Conservation (phyloP, 148 eudicot genomes). For the Pouteria glomerata region DNA sequence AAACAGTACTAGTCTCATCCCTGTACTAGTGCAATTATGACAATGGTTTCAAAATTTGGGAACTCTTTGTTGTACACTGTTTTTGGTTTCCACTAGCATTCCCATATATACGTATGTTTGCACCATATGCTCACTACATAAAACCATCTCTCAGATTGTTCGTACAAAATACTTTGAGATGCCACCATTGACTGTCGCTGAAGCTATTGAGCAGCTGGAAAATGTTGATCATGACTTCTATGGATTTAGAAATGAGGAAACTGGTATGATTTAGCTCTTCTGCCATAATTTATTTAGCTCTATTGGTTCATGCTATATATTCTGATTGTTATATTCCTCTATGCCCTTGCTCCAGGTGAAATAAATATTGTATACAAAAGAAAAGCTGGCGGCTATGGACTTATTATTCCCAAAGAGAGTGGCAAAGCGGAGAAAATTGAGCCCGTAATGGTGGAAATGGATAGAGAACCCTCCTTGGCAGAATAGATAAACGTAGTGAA, state of each 20-base stretch:
- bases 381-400: constrained; percentile 84
- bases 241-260: constrained; percentile 83
- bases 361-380: constrained; percentile 80
- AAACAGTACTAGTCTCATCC: too few species aligned
- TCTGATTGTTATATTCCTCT: neutral
- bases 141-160: constrained; percentile 49
- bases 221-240: constrained; percentile 83
- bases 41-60: neutral
- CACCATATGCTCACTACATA: neutral
- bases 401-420: constrained; percentile 70
- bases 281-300: neutral
- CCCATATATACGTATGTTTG: neutral
- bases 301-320: neutral
- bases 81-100: neutral
- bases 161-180: constrained; percentile 84
- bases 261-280: constrained; percentile 40
- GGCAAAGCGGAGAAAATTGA: constrained; percentile 57
- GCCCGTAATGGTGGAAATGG: constrained; percentile 35
- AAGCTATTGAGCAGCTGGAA: constrained; percentile 89
- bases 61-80: neutral
- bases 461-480: constrained; percentile 30
- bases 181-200: constrained; percentile 76
- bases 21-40: neutral
- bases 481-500: constrained; percentile 23
- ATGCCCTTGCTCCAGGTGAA: constrained; percentile 50